Evolutionary conservation across 2,329 filamentous ascomycete genomes (phyloP).

Genomic region (Pseudodiploospora longispora): DNA sequence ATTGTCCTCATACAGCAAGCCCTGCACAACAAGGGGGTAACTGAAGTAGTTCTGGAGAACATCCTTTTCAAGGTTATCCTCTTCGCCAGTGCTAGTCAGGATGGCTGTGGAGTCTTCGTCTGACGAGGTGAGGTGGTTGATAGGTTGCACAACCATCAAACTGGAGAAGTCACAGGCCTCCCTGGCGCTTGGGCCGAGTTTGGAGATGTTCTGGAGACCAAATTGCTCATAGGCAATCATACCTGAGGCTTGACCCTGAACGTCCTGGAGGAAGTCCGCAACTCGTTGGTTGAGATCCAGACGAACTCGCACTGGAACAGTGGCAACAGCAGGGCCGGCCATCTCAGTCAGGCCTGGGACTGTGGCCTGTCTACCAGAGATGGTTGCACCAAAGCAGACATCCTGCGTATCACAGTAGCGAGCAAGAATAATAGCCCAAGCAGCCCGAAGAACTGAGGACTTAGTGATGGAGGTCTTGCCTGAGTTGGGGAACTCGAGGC

Average conservation of each 20-base stretch:
- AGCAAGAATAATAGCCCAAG: constrained; percentile 16
- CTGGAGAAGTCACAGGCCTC: constrained; percentile 3
- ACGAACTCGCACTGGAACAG: constrained; percentile 9
- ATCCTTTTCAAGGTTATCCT: background rate
- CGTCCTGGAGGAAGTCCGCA: background rate
- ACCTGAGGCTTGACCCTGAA: constrained; percentile 3
- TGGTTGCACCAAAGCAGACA: constrained; percentile 14
- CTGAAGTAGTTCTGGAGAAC: background rate
- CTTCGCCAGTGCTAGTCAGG: background rate
- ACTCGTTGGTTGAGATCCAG: background rate
- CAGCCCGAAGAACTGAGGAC: constrained; percentile 5
- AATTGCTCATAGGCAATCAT: constrained; percentile 5
- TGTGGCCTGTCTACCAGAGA: constrained; percentile 13
- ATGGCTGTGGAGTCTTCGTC: background rate
- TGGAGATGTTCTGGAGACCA: background rate
- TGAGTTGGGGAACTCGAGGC: background rate
- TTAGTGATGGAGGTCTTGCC: constrained; percentile 6
- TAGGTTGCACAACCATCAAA: constrained; percentile 2
- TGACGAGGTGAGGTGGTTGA: background rate
- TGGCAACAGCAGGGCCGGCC: constrained; percentile 14
- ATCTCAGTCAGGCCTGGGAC: constrained; percentile 12
- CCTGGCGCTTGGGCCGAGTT: background rate
- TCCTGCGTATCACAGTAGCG: constrained; percentile 22
- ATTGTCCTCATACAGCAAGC: background rate
- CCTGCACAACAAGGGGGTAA: constrained; percentile 1